These are phyloP conservation scores for Mycena pura DNA, from an alignment of 768 basidiomycete species.

Conservation along the genomic window DNA sequence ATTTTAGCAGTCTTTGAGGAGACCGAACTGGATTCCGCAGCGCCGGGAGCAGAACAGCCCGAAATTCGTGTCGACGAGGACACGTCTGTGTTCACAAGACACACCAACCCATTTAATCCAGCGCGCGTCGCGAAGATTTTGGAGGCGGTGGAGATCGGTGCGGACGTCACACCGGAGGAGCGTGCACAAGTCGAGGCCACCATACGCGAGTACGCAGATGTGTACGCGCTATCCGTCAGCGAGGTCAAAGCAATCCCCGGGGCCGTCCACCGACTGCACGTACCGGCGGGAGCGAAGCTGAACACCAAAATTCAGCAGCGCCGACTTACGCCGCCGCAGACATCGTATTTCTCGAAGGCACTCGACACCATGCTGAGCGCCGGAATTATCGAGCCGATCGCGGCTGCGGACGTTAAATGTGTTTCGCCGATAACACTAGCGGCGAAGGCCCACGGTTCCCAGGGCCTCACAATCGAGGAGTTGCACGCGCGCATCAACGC, in stretches of 20 bases:
- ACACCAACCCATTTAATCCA: slow-evolving; percentile 2
- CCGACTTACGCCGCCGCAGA: slow-evolving; percentile 39
- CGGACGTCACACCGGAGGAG: slow-evolving; percentile 30
- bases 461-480: slow-evolving; percentile 40
- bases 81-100: background rate
- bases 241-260: slow-evolving; percentile 43
- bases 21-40: background rate
- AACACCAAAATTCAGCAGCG: slow-evolving; percentile 38
- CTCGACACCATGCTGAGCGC: slow-evolving; percentile 44
- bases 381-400: slow-evolving; percentile 38
- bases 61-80: slow-evolving; percentile 1
- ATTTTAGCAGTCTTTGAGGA: slow-evolving; percentile 7
- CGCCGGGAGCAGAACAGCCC: background rate
- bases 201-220: slow-evolving; percentile 42
- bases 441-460: slow-evolving; percentile 39
- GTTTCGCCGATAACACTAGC: slow-evolving; percentile 42
- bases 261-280: slow-evolving; percentile 40
- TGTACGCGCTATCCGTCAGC: slow-evolving; percentile 44
- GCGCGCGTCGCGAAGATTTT: background rate
- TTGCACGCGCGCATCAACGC: slow-evolving; percentile 43
- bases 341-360: slow-evolving; percentile 35
- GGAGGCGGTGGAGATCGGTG: slow-evolving; percentile 26
- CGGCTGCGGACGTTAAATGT: slow-evolving; percentile 40
- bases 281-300: slow-evolving; percentile 36
- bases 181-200: slow-evolving; percentile 33